Evolutionary conservation across 2,329 filamentous ascomycete species (phyloP).

Genomic region (Didymellaceae sp.): DNA sequence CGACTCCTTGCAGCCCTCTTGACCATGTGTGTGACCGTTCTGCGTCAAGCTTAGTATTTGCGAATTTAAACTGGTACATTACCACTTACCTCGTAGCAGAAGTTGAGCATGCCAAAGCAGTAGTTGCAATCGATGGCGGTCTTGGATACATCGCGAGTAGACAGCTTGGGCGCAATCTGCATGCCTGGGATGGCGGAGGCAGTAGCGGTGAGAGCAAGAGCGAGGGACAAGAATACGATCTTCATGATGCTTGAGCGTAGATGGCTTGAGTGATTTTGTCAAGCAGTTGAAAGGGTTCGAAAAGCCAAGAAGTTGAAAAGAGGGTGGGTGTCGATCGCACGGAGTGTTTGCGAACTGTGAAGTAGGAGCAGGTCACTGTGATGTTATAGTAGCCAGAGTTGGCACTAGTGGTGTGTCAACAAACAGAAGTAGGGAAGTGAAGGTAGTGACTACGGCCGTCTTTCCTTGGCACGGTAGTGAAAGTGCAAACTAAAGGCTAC

Average conservation of each 20-base stretch:
- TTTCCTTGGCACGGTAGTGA: no score
- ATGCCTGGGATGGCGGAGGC: not conserved
- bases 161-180: not conserved
- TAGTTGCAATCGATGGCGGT: slow-evolving; percentile 12
- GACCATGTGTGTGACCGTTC: slow-evolving; percentile 15
- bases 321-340: not conserved
- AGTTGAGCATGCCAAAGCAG: slow-evolving; percentile 11
- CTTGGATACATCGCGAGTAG: not conserved
- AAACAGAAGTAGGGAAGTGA: no score
- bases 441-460: no score
- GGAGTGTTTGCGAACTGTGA: no score
- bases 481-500: no score
- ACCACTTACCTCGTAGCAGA: slow-evolving; percentile 4
- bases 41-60: not conserved
- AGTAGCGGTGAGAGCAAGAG: not conserved
- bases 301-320: not conserved
- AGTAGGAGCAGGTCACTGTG: no score
- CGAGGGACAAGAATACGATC: not conserved
- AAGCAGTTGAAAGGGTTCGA: not conserved
- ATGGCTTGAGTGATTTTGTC: not conserved
- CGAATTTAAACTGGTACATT: no score
- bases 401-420: no score
- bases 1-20: slow-evolving; percentile 16
- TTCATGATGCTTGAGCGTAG: not conserved
- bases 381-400: no score